Base-by-base conservation (phyloP, 352 stramenopile species). In the Phytophthora sojae region DNA sequence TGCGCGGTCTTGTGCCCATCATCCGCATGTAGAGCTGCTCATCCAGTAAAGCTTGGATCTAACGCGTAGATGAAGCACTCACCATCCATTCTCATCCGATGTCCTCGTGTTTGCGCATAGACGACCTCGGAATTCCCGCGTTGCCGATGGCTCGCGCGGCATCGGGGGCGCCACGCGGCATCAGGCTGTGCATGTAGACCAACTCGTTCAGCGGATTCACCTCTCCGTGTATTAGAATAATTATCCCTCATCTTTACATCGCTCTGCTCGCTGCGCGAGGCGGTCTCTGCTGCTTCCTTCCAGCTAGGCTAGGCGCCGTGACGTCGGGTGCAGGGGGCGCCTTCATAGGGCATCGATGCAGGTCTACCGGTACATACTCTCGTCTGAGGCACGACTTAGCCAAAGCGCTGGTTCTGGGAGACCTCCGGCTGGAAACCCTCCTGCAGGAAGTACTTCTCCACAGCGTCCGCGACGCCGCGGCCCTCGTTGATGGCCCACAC, bases 401-500 rank as follows among this genome's bases (percentile, higher is more conserved):
- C 86, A 45, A 88, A 93, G 65, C 86, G 86, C 75, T 93, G 85
- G 82, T 91, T 91, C 72, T 94, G 84, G 37, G 85, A 88, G 9
- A 94, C 85, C 70, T 95, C 85, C 5, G 86, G 85, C 65, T 93
- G 85, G 60, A 88, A 90, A 1, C 86, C 88, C 62, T 93, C 86
- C 61, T 88, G 77, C 62, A 94, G 45, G 65, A 95, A 94, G 75
- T 94, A 95, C 63, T 91, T 88, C 71, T 95, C 86, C 52, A 95
- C 88, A 15, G 84, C 81, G 50, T 95, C 86, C 11, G 97, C 97
- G 14, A 97, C 95, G 29, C 97, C 94, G 56, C 97, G 93, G 19
- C 97, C 97, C 82, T 99, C 97, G 72, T 99, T 96, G 79, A 99
- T 99, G 6, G 97, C 97, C 97, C 97, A 99, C 21, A 99, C 97